Conservation (phyloP, 345 rosid genomes). For the Citrus maxima region DNA sequence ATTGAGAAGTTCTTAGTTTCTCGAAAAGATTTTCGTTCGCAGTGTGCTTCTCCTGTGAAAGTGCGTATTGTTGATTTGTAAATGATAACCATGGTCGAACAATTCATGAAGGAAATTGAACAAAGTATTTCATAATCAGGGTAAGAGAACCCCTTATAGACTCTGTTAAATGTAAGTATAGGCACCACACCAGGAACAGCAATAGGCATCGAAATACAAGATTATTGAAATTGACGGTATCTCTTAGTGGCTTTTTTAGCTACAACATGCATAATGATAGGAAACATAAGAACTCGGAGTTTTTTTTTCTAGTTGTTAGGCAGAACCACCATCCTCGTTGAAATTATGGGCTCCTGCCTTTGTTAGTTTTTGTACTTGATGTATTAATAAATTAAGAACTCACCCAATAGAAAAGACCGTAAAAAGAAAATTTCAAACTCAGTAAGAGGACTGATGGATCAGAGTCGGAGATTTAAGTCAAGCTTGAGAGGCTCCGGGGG, state of each 20-base stretch:
- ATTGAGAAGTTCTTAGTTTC: not conserved
- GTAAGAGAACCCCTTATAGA: conserved; percentile 1
- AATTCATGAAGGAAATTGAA: not conserved
- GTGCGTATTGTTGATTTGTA: too few species aligned
- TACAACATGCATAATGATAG: conserved; percentile 2
- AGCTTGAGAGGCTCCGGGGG: conserved; percentile 38
- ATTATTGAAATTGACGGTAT: not conserved
- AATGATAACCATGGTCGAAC: not conserved
- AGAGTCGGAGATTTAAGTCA: conserved; percentile 65
- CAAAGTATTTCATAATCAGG: conserved; percentile 6
- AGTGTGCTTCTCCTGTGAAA: not conserved
- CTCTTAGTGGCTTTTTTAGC: not conserved
- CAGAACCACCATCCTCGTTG: conserved; percentile 14
- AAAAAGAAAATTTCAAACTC: conserved; percentile 16
- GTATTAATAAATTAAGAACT: conserved; percentile 18
- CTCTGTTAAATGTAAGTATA: not conserved
- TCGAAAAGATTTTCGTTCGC: not conserved
- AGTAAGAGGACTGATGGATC: conserved; percentile 12
- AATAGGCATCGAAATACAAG: not conserved
- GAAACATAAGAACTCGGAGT: not conserved
- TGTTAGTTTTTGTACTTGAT: conserved; percentile 28
- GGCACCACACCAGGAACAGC: not conserved
- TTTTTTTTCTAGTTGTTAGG: conserved; percentile 13
- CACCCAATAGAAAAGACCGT: conserved; percentile 1
- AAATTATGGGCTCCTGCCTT: conserved; percentile 13